A percentile compares a stretch with the other conserved stretches of the same genome.
These are phyloP conservation scores for Trypethelium eluteriae DNA, from an alignment of 495 filamentous ascomycete species.

Conservation along the genomic window DNA sequence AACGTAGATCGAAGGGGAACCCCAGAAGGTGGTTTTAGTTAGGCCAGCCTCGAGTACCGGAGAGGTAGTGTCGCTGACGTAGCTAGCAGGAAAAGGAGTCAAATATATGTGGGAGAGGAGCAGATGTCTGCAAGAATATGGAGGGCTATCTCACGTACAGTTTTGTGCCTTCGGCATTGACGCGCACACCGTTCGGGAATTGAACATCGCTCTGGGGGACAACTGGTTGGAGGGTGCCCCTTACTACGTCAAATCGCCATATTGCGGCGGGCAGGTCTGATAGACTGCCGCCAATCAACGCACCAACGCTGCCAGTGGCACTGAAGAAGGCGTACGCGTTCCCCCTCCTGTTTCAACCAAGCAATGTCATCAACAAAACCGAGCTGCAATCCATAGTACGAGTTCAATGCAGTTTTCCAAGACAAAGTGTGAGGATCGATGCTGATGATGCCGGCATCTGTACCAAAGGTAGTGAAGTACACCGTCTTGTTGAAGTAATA, in stretches of 20 bases:
- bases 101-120: background rate
- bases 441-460: background rate
- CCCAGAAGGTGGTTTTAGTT: conserved; percentile 1
- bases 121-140: background rate
- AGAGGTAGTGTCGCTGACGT: background rate
- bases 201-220: conserved; percentile 8
- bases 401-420: conserved; percentile 4
- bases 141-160: background rate
- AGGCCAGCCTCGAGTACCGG: background rate
- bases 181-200: conserved; percentile 12
- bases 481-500: conserved; percentile 10
- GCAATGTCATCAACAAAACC: conserved; percentile 7
- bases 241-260: conserved; percentile 10
- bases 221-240: conserved; percentile 1
- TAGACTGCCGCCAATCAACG: background rate
- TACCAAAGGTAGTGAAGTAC: conserved; percentile 10
- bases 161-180: conserved; percentile 11
- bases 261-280: conserved; percentile 7
- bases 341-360: background rate
- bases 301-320: background rate
- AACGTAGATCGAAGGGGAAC: conserved; percentile 1
- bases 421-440: conserved; percentile 2
- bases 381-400: conserved; percentile 12
- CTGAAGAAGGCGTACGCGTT: conserved; percentile 7
- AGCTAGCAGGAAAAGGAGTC: background rate